Evolutionary conservation across 805 yeast species (phyloP).

Genomic region (Candida odintsovae): DNA sequence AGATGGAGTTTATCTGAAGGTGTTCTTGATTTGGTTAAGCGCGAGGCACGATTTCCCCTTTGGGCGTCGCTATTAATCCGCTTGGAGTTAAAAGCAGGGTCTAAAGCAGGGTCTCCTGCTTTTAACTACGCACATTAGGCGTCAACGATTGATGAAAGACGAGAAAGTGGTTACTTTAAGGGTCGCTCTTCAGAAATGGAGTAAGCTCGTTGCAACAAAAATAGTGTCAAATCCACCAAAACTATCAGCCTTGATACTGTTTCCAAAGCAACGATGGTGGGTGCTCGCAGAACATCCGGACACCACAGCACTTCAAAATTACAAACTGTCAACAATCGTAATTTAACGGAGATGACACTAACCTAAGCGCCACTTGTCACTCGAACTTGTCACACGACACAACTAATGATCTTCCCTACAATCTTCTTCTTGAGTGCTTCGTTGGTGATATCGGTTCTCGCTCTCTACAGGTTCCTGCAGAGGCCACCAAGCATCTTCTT

Average conservation of each 20-base stretch:
- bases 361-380: not conserved
- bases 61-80: not conserved
- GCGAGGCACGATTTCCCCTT: not conserved
- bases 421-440: constrained; percentile 14
- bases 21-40: not conserved
- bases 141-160: too few relatives aligned
- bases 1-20: not conserved
- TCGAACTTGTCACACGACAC: not conserved
- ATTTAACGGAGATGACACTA: not conserved
- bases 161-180: too few relatives aligned
- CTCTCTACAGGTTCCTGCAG: constrained; percentile 17
- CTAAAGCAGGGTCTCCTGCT: not conserved
- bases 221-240: not conserved
- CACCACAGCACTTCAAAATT: not conserved
- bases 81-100: not conserved
- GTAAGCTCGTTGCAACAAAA: too few relatives aligned
- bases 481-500: constrained; percentile 19
- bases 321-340: not conserved
- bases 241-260: not conserved
- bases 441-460: constrained; percentile 14
- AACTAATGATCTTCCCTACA: constrained; percentile 18
- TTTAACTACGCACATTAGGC: too few relatives aligned
- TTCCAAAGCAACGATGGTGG: not conserved
- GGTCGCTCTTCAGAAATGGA: too few relatives aligned
- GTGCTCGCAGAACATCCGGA: not conserved